Evolutionary conservation across 1,139 yeast genomes (phyloP).

Genomic region (Yamadazyma atmosphaerica): DNA sequence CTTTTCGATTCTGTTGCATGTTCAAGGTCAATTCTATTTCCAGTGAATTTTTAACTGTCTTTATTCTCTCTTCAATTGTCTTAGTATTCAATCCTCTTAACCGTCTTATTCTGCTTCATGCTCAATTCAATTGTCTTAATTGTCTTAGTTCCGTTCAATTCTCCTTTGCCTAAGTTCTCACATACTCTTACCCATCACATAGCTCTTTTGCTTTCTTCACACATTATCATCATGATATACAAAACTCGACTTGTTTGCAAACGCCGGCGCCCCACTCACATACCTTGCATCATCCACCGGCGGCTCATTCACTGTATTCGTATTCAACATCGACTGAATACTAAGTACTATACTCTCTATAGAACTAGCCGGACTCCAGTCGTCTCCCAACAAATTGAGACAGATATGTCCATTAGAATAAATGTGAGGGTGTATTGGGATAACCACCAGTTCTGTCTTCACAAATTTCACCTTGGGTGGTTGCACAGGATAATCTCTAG

Average conservation of each 20-base stretch:
- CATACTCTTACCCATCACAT: too few relatives aligned
- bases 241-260: slow-evolving; percentile 54
- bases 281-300: slow-evolving; percentile 59
- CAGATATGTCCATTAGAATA: slow-evolving; percentile 78
- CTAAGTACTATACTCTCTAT: slow-evolving; percentile 56
- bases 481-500: slow-evolving; percentile 58
- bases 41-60: too few relatives aligned
- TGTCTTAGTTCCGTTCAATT: too few relatives aligned
- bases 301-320: slow-evolving; percentile 43
- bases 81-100: too few relatives aligned
- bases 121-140: too few relatives aligned
- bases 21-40: too few relatives aligned
- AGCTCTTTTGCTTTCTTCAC: slow-evolving; percentile 10
- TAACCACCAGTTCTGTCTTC: too few relatives aligned
- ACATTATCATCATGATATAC: slow-evolving; percentile 56
- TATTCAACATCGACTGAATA: slow-evolving; percentile 63
- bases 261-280: slow-evolving; percentile 51
- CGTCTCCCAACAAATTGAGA: slow-evolving; percentile 59
- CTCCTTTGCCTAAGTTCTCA: too few relatives aligned
- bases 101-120: too few relatives aligned
- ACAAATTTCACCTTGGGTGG: slow-evolving; percentile 63
- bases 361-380: slow-evolving; percentile 74
- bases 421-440: slow-evolving; percentile 73
- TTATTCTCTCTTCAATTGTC: too few relatives aligned
- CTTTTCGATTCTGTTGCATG: too few relatives aligned